Evolutionary conservation across 257 asterid species (phyloP).

Genomic region (Apocynum venetum): DNA sequence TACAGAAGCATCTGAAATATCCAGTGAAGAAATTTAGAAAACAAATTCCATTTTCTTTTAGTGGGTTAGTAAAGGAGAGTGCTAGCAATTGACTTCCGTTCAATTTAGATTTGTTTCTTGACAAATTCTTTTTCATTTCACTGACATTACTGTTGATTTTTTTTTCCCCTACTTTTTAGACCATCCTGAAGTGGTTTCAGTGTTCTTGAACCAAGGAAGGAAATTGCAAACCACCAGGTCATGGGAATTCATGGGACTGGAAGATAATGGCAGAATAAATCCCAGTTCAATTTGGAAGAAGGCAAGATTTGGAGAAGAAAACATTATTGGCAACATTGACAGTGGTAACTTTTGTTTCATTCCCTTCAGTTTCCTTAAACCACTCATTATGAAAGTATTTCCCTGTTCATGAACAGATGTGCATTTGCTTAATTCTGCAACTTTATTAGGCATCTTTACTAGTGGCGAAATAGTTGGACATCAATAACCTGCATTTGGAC

Average conservation of each 20-base stretch:
- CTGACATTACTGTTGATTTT: neutral
- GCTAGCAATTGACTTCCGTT: no score
- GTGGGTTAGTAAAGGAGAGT: no score
- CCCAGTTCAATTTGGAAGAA: slow-evolving; percentile 66
- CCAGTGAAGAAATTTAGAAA: slow-evolving; percentile 38
- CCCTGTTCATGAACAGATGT: no score
- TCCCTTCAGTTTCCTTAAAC: no score
- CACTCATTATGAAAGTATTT: no score
- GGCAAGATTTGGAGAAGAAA: slow-evolving; percentile 81
- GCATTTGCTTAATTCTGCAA: no score
- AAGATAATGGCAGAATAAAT: slow-evolving; percentile 43
- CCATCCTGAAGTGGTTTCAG: slow-evolving; percentile 71
- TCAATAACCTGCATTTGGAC: no score
- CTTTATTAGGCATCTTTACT: no score
- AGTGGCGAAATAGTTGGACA: no score
- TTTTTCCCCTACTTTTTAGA: slow-evolving; percentile 30
- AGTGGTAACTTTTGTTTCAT: slow-evolving; percentile 18
- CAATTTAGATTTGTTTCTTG: no score
- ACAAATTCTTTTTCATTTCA: neutral
- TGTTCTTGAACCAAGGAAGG: slow-evolving; percentile 71
- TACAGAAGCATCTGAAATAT: slow-evolving; percentile 49
- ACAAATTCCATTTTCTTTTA: no score
- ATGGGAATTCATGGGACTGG: slow-evolving; percentile 83
- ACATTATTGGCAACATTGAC: slow-evolving; percentile 84
- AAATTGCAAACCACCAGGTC: slow-evolving; percentile 88